phyloP scores from a whole-genome alignment of 2,329 filamentous ascomycete species.

The Pseudogymnoascus sp. region DNA sequence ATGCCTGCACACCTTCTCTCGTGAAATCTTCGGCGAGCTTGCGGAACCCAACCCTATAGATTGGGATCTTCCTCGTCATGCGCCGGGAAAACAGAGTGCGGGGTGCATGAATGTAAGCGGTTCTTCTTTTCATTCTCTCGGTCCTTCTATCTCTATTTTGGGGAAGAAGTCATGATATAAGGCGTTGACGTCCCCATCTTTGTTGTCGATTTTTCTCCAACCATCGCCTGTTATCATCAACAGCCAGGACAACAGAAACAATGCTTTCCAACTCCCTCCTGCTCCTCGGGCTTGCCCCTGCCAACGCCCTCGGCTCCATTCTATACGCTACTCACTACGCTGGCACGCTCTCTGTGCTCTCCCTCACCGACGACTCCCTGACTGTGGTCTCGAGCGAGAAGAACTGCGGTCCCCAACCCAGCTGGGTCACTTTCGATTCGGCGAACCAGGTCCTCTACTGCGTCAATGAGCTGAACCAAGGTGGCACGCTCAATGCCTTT shows the following conservation, averaged over 20 bases:
- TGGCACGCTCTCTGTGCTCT: constrained; percentile 37
- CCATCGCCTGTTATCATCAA: not conserved
- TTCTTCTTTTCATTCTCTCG: not conserved
- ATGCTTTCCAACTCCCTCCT: not conserved
- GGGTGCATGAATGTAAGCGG: not conserved
- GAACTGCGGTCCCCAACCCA: constrained; percentile 31
- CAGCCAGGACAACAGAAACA: not conserved
- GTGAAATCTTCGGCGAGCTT: not conserved
- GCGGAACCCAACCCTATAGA: not conserved
- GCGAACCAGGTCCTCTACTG: constrained; percentile 35
- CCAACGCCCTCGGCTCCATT: not conserved
- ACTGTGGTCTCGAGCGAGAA: constrained; percentile 18
- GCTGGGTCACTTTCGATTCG: constrained; percentile 40
- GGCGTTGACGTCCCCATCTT: not conserved
- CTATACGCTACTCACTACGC: constrained; percentile 32
- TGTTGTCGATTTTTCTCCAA: not conserved
- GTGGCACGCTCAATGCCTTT: constrained; percentile 32
- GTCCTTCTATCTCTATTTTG: not conserved
- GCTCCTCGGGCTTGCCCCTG: not conserved
- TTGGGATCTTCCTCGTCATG: not conserved
- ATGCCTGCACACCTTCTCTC: not conserved
- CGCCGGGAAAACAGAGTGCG: not conserved
- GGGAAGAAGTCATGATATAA: not conserved
- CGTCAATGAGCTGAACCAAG: constrained; percentile 36
- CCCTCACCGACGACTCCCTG: constrained; percentile 27